A percentile compares a stretch with the other conserved stretches of the same genome.
These are phyloP conservation scores for Arachis hypogaea DNA, from an alignment of 306 rosid species.

Conservation along the genomic window DNA sequence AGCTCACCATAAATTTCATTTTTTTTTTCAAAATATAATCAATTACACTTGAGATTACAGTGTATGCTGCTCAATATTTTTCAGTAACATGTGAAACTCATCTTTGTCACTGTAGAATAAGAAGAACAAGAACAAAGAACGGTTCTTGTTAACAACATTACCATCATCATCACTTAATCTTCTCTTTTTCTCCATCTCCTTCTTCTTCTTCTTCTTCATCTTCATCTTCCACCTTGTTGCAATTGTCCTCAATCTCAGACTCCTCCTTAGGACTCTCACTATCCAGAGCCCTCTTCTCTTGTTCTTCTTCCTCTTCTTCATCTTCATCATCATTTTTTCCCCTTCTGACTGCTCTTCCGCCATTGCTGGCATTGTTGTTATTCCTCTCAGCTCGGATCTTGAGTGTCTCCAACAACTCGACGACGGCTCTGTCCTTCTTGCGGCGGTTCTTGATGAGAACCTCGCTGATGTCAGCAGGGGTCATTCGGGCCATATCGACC, in stretches of 20 bases:
- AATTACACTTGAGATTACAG: conserved; percentile 25
- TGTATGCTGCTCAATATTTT: neutral
- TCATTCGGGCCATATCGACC: conserved; percentile 71
- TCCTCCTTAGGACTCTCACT: conserved; percentile 83
- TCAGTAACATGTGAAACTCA: neutral
- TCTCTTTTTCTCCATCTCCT: conserved; percentile 44
- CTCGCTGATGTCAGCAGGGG: conserved; percentile 96
- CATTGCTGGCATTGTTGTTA: conserved; percentile 33
- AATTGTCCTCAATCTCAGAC: conserved; percentile 51
- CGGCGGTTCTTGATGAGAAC: conserved; percentile 82
- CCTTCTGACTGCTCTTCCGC: conserved; percentile 2
- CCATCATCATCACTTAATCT: conserved; percentile 20
- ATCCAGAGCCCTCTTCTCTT: conserved; percentile 93
- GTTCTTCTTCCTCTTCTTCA: conserved; percentile 62
- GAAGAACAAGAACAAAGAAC: neutral
- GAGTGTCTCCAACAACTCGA: conserved; percentile 63
- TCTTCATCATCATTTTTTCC: conserved; percentile 40
- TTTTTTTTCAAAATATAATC: neutral
- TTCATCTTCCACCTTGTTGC: conserved; percentile 43
- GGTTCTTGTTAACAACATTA: neutral
- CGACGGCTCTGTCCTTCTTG: conserved; percentile 54
- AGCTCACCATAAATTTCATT: conserved; percentile 18
- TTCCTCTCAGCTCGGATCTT: conserved; percentile 60
- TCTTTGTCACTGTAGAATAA: neutral
- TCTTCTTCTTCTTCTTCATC: neutral